Conservation (phyloP, 495 filamentous ascomycete species). For the Elaphomyces granulatus region DNA sequence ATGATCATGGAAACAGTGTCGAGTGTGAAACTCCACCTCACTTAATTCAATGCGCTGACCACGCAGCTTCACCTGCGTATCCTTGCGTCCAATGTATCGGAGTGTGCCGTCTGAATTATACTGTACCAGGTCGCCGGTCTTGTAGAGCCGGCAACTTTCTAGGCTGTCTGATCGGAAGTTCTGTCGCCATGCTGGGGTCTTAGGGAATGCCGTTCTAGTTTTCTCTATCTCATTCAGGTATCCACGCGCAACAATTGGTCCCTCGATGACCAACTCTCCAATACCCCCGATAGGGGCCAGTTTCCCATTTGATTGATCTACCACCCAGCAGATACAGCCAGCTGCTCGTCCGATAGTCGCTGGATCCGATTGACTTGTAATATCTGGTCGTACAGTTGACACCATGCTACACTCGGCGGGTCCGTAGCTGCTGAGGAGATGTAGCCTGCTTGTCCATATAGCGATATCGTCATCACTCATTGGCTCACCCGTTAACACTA, state of each 20-base stretch:
- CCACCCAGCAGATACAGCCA: slow-evolving; percentile 25
- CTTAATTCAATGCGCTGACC: slow-evolving; percentile 38
- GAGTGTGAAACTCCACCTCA: slow-evolving; percentile 35
- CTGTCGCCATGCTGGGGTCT: slow-evolving; percentile 23
- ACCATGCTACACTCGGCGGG: slow-evolving; percentile 10
- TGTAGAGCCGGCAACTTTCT: not conserved
- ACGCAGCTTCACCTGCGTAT: slow-evolving; percentile 36
- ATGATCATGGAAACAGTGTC: not conserved
- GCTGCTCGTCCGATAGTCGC: not conserved
- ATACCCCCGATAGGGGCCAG: slow-evolving; percentile 31
- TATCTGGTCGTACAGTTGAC: not conserved
- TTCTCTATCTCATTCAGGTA: slow-evolving; percentile 28
- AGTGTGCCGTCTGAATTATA: slow-evolving; percentile 1
- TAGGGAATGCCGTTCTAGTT: slow-evolving; percentile 28
- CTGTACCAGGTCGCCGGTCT: slow-evolving; percentile 4
- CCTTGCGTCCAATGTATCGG: slow-evolving; percentile 17
- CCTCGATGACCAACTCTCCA: slow-evolving; percentile 38
- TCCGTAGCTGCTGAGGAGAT: slow-evolving; percentile 8
- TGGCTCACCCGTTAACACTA: slow-evolving; percentile 10
- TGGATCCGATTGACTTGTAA: not conserved
- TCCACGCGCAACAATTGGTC: slow-evolving; percentile 27
- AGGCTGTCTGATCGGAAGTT: not conserved
- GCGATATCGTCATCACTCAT: slow-evolving; percentile 4
- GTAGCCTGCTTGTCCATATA: not conserved
- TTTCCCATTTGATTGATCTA: slow-evolving; percentile 24